Conservation (phyloP, 768 basidiomycete species). For the Suillus discolor region DNA sequence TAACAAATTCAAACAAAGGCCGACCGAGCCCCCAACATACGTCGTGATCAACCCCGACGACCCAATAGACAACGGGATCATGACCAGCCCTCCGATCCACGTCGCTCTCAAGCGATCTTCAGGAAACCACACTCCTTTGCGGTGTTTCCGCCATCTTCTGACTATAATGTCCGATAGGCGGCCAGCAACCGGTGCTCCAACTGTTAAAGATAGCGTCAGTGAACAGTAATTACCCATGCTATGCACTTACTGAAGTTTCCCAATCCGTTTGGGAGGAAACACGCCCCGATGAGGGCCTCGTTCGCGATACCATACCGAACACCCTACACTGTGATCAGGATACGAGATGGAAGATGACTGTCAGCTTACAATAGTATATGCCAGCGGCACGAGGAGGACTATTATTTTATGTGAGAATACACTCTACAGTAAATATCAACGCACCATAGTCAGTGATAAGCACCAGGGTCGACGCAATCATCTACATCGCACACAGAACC, state of each 20-base stretch:
- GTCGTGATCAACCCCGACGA: constrained; percentile 47
- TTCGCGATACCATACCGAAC: constrained; percentile 57
- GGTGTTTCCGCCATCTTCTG: constrained; percentile 43
- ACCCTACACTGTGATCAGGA: constrained; percentile 39
- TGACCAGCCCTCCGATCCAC: constrained; percentile 41
- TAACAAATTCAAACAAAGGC: constrained; percentile 48
- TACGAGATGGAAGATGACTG: neutral
- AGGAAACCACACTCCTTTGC: constrained; percentile 58
- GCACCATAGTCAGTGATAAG: neutral
- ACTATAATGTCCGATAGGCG: constrained; percentile 55
- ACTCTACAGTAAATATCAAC: constrained; percentile 10
- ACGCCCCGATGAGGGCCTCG: constrained; percentile 58
- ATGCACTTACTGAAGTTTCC: constrained; percentile 55
- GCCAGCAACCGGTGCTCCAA: constrained; percentile 60
- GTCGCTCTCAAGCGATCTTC: constrained; percentile 62
- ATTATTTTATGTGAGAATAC: constrained; percentile 30
- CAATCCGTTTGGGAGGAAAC: constrained; percentile 60
- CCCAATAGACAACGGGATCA: constrained; percentile 53
- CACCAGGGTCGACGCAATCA: constrained; percentile 1
- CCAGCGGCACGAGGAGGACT: constrained; percentile 53
- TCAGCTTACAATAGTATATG: constrained; percentile 57
- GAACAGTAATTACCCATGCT: neutral
- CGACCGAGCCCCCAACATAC: constrained; percentile 47
- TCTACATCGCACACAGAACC: neutral
- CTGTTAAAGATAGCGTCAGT: constrained; percentile 28